A percentile compares a stretch with the other conserved stretches of the same genome.
These are phyloP conservation scores for Monilinia aucupariae DNA, from an alignment of 2,329 filamentous ascomycete species.

Conservation along the genomic window DNA sequence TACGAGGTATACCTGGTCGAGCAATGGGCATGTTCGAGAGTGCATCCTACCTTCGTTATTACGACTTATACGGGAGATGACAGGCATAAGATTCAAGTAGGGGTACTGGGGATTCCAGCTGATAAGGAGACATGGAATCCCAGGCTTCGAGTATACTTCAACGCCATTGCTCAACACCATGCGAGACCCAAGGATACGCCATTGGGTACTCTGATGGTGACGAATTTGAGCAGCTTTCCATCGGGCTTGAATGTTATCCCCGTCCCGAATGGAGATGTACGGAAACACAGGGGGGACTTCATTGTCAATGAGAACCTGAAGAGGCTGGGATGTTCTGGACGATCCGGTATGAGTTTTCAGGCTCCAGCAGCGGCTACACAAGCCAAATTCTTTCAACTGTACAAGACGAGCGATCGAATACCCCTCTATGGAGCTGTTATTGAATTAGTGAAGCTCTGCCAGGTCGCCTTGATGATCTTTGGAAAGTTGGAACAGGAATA, in stretches of 20 bases:
- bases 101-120: constrained; percentile 74
- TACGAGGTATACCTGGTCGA: constrained; percentile 95
- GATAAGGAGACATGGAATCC: constrained; percentile 77
- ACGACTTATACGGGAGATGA: constrained; percentile 88
- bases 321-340: constrained; percentile 82
- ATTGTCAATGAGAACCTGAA: constrained; percentile 95
- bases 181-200: constrained; percentile 76
- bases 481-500: constrained; percentile 83
- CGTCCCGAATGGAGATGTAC: constrained; percentile 80
- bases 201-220: constrained; percentile 84
- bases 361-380: constrained; percentile 75
- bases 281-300: constrained; percentile 73
- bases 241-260: constrained; percentile 88
- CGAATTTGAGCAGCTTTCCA: constrained; percentile 86
- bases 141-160: constrained; percentile 76
- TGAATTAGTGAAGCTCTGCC: constrained; percentile 86
- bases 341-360: constrained; percentile 76
- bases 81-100: constrained; percentile 70
- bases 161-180: constrained; percentile 78
- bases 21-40: constrained; percentile 93
- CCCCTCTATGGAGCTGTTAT: constrained; percentile 72
- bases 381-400: constrained; percentile 87
- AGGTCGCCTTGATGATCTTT: constrained; percentile 82
- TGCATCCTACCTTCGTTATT: constrained; percentile 85
- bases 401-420: constrained; percentile 78